Percentiles rank a stretch among this genome's conserved stretches.
phyloP scores from a whole-genome alignment of 352 stramenopile species.

The Thraustotheca clavata region DNA sequence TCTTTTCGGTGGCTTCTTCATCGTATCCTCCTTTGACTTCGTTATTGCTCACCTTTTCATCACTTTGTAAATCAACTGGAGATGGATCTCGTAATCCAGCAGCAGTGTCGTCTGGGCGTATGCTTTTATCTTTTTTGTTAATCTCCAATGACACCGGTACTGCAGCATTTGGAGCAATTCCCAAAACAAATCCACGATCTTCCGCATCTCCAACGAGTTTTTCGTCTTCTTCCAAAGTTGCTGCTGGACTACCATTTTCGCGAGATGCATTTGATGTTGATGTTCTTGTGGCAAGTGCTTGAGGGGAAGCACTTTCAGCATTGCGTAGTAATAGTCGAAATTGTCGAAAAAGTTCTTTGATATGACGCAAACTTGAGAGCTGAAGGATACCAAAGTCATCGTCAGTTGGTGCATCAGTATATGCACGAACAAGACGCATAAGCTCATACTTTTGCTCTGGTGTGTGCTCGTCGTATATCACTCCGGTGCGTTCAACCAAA shows the following conservation, averaged over 20 bases:
- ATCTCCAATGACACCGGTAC: constrained; percentile 60
- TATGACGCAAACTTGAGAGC: constrained; percentile 84
- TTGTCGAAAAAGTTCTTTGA: constrained; percentile 87
- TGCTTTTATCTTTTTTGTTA: constrained; percentile 28
- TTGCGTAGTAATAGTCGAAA: constrained; percentile 83
- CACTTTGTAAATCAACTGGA: constrained; percentile 14
- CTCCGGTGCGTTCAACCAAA: constrained; percentile 74
- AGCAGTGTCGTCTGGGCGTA: constrained; percentile 25
- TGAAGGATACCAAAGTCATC: constrained; percentile 71
- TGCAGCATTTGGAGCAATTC: constrained; percentile 40
- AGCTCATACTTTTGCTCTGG: constrained; percentile 85
- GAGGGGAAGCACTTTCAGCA: constrained; percentile 28
- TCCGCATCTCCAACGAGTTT: constrained; percentile 46
- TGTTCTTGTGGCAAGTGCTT: constrained; percentile 19
- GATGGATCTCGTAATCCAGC: constrained; percentile 5
- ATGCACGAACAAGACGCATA: constrained; percentile 56
- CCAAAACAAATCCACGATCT: constrained; percentile 45
- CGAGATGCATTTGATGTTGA: constrained; percentile 21
- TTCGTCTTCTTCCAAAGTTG: constrained; percentile 25
- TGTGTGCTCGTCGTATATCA: constrained; percentile 87
- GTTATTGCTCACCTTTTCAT: constrained; percentile 28
- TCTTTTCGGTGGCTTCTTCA: constrained; percentile 32
- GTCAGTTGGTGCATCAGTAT: constrained; percentile 49
- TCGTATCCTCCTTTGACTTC: constrained; percentile 25
- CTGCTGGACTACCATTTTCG: constrained; percentile 9